Evolutionary conservation across 2,329 filamentous ascomycete genomes (phyloP), one percentile per base, ranked within the genome.

Genomic region (Ophiognomonia clavigignenti-juglandacearum): DNA sequence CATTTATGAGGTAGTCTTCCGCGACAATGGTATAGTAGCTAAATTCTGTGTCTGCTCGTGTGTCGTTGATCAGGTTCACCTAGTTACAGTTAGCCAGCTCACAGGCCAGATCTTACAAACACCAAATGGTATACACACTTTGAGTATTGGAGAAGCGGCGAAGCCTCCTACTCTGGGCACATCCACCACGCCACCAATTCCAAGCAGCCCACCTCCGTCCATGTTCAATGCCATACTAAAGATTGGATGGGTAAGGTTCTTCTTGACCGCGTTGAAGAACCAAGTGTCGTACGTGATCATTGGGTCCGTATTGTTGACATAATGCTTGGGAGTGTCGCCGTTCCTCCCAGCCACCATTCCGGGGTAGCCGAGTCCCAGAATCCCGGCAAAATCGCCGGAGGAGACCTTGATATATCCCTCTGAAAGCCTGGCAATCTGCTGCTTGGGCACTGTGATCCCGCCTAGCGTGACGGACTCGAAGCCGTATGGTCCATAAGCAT

Each of bases 141-240:
- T 43, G 16, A 49, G n/a, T 13, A 52, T 52, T 1, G 50, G 42
- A 6, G 46, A 40, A 2, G 42, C 39, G 11, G 27, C n/a, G 7
- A 43, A 52, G 4, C 31, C 43, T 13, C 50, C 50, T 8, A 10
- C 7, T 4, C 34, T 27, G 1, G 50, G 29, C 5, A 52, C 50
- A 18, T 52, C 35, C 5, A 42, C 50, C 5, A 38, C 24, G 4
- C 43, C 46, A 8, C 50, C 50, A n/a, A 52, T 36, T 2, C 26
- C 42, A 13, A 52, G 27, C 18, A 49, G 2, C 0, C 50, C 50
- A 18, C 46, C 50, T 4, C 50, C 50, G 11, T 49, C 13, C 7
- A 46, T 27, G 8, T 52, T 27, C 39, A 52, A 16, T n/a, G 50
- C 50, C 27, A 52, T 22, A 13, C 50, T 52, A 22, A 52, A 49